A percentile compares a stretch with the other conserved stretches of the same genome.
Conservation (phyloP, 805 yeast species). For the Kuraishia cidri region DNA sequence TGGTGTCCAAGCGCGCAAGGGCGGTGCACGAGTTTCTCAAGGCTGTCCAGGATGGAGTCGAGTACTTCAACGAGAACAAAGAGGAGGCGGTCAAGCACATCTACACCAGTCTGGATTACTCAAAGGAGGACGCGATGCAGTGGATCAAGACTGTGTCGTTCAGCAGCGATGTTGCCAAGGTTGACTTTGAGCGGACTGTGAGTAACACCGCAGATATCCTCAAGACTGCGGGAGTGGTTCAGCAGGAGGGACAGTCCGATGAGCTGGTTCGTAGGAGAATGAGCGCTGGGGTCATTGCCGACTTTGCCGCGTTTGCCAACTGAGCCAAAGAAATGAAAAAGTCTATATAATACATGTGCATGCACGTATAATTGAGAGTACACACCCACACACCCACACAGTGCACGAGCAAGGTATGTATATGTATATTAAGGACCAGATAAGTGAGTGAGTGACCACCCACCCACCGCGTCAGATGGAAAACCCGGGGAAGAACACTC, state of each 20-base stretch:
- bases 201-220: constrained; percentile 52
- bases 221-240: constrained; percentile 52
- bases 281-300: background rate
- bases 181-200: constrained; percentile 40
- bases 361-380: too few species aligned
- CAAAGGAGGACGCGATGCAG: constrained; percentile 64
- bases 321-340: too few species aligned
- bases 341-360: too few species aligned
- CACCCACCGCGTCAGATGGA: too few species aligned
- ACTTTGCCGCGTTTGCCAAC: too few species aligned
- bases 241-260: constrained; percentile 4
- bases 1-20: constrained; percentile 13
- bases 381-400: too few species aligned
- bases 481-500: too few species aligned
- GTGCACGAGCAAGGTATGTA: too few species aligned
- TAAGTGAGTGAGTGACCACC: background rate
- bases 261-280: constrained; percentile 1
- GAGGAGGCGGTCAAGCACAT: constrained; percentile 66
- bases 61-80: constrained; percentile 47
- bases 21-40: constrained; percentile 30
- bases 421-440: too few species aligned
- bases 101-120: constrained; percentile 60
- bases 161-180: constrained; percentile 30
- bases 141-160: constrained; percentile 81
- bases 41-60: constrained; percentile 60